Percentiles rank a stretch among this genome's conserved stretches.
Evolutionary conservation across 1,139 yeast genomes (phyloP).

Genomic region (Candida dubliniensis): DNA sequence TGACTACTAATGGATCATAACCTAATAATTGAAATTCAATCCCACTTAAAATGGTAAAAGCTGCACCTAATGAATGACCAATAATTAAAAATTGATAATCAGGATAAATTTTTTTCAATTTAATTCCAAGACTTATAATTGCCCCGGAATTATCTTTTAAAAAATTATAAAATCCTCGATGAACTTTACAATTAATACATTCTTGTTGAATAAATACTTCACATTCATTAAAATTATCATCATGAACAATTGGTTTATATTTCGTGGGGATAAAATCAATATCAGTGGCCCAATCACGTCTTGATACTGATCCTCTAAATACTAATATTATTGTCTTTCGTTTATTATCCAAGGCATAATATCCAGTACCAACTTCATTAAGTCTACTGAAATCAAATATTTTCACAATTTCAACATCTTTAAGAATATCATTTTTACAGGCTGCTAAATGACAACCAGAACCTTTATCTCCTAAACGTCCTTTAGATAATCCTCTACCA

Average conservation of each 20-base stretch:
- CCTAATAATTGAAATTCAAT: conserved; percentile 57
- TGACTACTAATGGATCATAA: conserved; percentile 50
- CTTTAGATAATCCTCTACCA: conserved; percentile 28
- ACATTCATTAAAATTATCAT: conserved; percentile 14
- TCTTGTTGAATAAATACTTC: conserved; percentile 17
- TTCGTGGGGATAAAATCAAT: conserved; percentile 42
- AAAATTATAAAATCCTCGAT: conserved; percentile 56
- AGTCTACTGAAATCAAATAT: conserved; percentile 41
- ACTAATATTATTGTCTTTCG: conserved; percentile 38
- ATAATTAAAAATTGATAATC: conserved; percentile 52
- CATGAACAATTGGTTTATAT: conserved; percentile 34
- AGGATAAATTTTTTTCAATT: conserved; percentile 34
- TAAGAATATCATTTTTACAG: conserved; percentile 22
- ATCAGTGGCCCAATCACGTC: conserved; percentile 58
- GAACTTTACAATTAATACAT: conserved; percentile 56
- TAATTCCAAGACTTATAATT: conserved; percentile 33
- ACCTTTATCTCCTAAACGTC: conserved; percentile 21
- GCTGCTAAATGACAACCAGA: conserved; percentile 23
- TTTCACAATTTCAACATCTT: conserved; percentile 31
- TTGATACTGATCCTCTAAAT: conserved; percentile 60
- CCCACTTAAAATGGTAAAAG: conserved; percentile 60
- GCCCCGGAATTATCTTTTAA: conserved; percentile 38
- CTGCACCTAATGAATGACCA: conserved; percentile 79
- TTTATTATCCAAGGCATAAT: conserved; percentile 42
- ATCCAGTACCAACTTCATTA: conserved; percentile 55